Base-by-base conservation (phyloP, 1,139 yeast genomes). In the Geotrichum macrosporum region DNA sequence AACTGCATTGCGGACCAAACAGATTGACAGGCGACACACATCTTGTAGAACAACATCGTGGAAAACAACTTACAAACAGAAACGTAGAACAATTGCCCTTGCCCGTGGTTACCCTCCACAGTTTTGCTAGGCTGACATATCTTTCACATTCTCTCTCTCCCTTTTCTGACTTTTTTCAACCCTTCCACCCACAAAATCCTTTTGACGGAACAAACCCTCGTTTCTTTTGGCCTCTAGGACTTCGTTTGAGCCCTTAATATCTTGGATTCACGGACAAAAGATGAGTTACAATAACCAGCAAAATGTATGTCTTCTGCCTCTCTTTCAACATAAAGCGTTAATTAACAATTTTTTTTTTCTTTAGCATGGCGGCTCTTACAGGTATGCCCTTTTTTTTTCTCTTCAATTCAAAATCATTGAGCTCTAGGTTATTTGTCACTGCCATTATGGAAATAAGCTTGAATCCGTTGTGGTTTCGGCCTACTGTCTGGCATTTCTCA, bases 221-320 rank as follows among this genome's bases (percentile, higher is more conserved):
- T 29, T 29, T 29, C 13, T 29, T 29, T n/a, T 29, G 13, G 32
- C 10, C 6, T 24, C 10, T 24, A 24, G 27, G 5, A 29, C n/a
- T 29, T 29, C 32, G 8, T 12, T 13, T 15, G 16, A 8, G 15
- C 16, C 20, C 13, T 6, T 9, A 15, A 5, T 27, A 3, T 37
- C 30, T 27, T 19, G 4, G n/a, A 10, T 16, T 21, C n/a, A n/a
- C 12, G 30, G 26, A n/a, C 13, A 34, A n/a, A 26, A 30, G n/a
- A 39, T 39, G 42, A 39, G 42, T 21, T 39, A 39, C 35, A 39
- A 39, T 20, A 30, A 30, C 20, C 42, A 39, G 42, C 8, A 35
- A 20, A 31, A 30, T 21, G 42, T 39, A 39, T 13, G 42, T 39
- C 19, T 24, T 15, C 4, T 34, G 12, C 12, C 26, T 4, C 32